These are phyloP conservation scores for Yarrowia sp. DNA, from an alignment of 805 yeast species.

Conservation along the genomic window DNA sequence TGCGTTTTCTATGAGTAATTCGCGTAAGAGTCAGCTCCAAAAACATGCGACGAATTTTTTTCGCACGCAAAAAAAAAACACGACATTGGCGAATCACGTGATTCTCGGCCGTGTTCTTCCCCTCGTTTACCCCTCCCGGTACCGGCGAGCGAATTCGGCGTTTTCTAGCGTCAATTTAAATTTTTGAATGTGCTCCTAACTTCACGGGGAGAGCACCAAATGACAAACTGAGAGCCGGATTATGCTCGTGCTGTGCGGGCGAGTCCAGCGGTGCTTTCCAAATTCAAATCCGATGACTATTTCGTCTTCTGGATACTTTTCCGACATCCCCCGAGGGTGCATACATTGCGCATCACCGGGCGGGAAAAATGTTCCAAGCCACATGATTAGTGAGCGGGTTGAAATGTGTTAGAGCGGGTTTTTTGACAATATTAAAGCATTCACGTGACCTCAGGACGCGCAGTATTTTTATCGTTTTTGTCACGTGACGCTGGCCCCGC, in stretches of 20 bases:
- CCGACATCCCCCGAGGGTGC: not conserved
- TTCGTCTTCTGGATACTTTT: too few species aligned
- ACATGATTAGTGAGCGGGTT: constrained; percentile 12
- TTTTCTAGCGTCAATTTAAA: too few species aligned
- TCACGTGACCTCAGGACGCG: not conserved
- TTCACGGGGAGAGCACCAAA: too few species aligned
- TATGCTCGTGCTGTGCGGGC: not conserved
- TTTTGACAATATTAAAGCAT: not conserved
- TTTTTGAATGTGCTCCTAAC: too few species aligned
- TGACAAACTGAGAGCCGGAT: not conserved
- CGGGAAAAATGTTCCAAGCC: constrained; percentile 3
- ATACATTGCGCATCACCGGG: not conserved
- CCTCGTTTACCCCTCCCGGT: not conserved
- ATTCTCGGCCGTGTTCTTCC: not conserved
- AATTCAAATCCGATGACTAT: too few species aligned
- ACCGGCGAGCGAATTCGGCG: constrained; percentile 6
- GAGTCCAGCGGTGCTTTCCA: too few species aligned
- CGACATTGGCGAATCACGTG: not conserved
- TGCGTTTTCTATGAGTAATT: not conserved
- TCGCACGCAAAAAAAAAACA: too few species aligned
- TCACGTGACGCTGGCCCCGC: too few species aligned
- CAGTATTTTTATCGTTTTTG: too few species aligned
- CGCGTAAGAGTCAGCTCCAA: too few species aligned
- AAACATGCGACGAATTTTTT: too few species aligned
- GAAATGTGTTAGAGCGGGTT: not conserved